Percentiles rank a stretch among this genome's conserved stretches.
Conservation (phyloP, 306 rosid genomes). For the Cucurbita argyrosperma region DNA sequence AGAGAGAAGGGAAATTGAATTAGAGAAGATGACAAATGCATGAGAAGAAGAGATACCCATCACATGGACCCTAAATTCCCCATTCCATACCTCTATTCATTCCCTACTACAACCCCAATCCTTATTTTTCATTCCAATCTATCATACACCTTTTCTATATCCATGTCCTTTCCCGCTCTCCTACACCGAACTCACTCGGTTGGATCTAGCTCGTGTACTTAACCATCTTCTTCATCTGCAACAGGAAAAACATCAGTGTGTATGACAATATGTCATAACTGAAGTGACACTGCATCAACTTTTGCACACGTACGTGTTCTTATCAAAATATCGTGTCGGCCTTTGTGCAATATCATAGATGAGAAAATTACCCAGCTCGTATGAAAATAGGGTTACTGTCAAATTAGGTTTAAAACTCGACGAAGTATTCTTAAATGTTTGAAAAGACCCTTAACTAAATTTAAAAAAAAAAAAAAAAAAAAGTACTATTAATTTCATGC, state of each 20-base stretch:
- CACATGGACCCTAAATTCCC: conserved; percentile 9
- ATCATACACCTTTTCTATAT: neutral
- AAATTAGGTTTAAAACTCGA: too few species aligned
- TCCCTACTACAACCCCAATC: neutral
- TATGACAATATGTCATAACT: neutral
- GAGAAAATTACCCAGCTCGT: too few species aligned
- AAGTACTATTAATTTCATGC: neutral
- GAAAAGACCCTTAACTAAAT: neutral
- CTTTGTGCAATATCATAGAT: neutral
- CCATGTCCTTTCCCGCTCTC: neutral
- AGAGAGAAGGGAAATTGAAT: neutral
- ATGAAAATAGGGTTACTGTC: too few species aligned
- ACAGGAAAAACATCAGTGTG: neutral
- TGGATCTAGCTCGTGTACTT: neutral
- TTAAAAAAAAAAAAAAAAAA: neutral
- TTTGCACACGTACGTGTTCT: neutral
- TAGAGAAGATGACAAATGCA: neutral
- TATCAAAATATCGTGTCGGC: neutral
- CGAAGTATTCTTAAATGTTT: neutral
- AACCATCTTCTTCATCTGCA: neutral
- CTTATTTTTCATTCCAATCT: neutral
- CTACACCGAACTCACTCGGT: neutral
- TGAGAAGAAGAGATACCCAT: conserved; percentile 9
- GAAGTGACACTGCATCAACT: neutral
- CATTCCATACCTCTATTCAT: conserved; percentile 3